phyloP scores from a whole-genome alignment of 768 basidiomycete species.

The Clavulina sp. region DNA sequence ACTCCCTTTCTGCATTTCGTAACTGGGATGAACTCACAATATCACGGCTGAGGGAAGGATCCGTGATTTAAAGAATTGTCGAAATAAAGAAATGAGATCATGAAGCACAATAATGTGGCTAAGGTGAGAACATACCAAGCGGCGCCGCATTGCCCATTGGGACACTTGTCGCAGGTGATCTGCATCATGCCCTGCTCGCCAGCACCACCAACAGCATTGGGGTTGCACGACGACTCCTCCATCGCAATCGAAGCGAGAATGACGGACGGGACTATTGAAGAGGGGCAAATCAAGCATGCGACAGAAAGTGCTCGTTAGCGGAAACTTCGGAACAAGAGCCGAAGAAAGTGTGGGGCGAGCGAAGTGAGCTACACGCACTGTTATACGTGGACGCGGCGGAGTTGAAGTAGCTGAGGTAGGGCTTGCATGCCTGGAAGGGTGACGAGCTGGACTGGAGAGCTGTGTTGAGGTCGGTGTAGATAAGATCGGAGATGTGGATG shows the following conservation, averaged over 20 bases:
- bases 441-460: constrained; percentile 33
- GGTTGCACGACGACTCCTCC: constrained; percentile 70
- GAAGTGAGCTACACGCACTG: constrained; percentile 17
- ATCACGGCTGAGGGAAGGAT: neutral
- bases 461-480: constrained; percentile 6
- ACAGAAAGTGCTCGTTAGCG: neutral
- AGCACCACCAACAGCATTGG: constrained; percentile 44
- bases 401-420: constrained; percentile 37
- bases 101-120: neutral
- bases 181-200: constrained; percentile 74
- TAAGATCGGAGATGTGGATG: constrained; percentile 32
- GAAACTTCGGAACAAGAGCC: neutral
- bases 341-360: too few relatives aligned
- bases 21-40: neutral
- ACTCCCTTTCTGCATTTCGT: neutral
- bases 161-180: constrained; percentile 66
- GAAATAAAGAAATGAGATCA: neutral
- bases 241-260: constrained; percentile 74
- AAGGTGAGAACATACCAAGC: constrained; percentile 17
- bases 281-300: neutral
- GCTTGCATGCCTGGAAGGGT: constrained; percentile 43
- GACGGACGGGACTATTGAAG: constrained; percentile 41
- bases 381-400: constrained; percentile 32
- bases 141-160: constrained; percentile 29
- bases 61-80: constrained; percentile 6